These are phyloP conservation scores for Kodamaea sp. DNA, from an alignment of 1,139 yeast genomes.

Conservation along the genomic window DNA sequence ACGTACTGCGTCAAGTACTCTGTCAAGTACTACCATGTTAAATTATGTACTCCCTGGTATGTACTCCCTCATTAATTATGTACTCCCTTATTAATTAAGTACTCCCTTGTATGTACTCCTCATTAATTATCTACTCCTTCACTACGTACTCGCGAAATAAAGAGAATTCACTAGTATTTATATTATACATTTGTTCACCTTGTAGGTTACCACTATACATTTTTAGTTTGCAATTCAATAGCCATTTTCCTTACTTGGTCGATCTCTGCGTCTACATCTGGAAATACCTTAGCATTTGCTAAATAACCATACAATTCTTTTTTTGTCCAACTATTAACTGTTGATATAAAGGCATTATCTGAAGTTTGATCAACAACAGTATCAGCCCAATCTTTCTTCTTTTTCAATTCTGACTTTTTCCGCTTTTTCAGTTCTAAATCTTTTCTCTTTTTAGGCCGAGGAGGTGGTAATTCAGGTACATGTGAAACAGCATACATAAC, in stretches of 20 bases:
- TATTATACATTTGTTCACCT: conserved; percentile 1
- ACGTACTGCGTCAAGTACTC: too few relatives aligned
- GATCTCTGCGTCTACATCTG: conserved; percentile 19
- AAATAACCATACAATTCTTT: conserved; percentile 19
- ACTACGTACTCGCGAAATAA: background rate
- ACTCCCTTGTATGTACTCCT: too few relatives aligned
- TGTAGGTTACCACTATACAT: conserved; percentile 3
- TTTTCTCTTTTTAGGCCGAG: conserved; percentile 4
- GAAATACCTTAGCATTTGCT: conserved; percentile 16
- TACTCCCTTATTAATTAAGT: too few relatives aligned
- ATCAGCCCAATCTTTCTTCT: conserved; percentile 1
- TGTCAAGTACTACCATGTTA: too few relatives aligned
- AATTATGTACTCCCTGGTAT: too few relatives aligned
- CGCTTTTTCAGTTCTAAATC: background rate
- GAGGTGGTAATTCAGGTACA: conserved; percentile 21
- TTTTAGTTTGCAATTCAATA: conserved; percentile 2
- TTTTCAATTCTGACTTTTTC: conserved; percentile 2
- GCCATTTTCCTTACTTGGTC: conserved; percentile 14
- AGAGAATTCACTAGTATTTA: background rate
- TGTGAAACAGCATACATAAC: conserved; percentile 32
- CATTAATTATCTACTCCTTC: too few relatives aligned
- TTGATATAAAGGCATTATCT: conserved; percentile 1
- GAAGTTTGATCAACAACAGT: background rate
- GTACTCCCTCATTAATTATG: too few relatives aligned
- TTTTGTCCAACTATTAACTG: conserved; percentile 19